phyloP scores from a whole-genome alignment of 202 grass and related monocot species.

The Elaeis oleifera region DNA sequence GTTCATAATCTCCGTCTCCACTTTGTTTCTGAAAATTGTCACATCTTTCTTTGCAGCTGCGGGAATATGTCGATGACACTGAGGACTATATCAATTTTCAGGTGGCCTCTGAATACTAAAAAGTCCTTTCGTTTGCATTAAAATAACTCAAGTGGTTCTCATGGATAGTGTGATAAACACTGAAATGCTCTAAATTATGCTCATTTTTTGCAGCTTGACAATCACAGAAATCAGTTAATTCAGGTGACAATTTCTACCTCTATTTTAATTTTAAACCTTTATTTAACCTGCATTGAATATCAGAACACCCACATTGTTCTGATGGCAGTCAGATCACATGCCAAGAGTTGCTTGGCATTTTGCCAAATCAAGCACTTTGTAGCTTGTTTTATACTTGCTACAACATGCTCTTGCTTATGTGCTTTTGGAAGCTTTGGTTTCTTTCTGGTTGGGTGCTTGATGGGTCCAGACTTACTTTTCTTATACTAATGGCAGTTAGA shows the following conservation, averaged over 20 bases:
- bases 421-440: too few relatives aligned
- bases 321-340: too few relatives aligned
- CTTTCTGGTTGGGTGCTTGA: too few relatives aligned
- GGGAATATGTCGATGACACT: slow-evolving; percentile 96
- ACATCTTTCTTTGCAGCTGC: slow-evolving; percentile 46
- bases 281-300: neutral
- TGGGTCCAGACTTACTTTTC: neutral
- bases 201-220: slow-evolving; percentile 59
- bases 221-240: slow-evolving; percentile 99
- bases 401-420: too few relatives aligned
- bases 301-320: too few relatives aligned
- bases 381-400: too few relatives aligned
- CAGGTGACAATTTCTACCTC: slow-evolving; percentile 44
- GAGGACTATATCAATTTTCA: slow-evolving; percentile 99
- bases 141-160: neutral
- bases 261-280: neutral
- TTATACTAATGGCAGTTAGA: slow-evolving; percentile 50
- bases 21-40: too few relatives aligned
- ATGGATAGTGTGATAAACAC: too few relatives aligned
- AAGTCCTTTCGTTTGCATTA: slow-evolving; percentile 13
- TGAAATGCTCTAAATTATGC: neutral
- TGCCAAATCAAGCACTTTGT: too few relatives aligned
- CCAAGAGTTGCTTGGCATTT: too few relatives aligned
- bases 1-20: too few relatives aligned
- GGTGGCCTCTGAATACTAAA: slow-evolving; percentile 35